Percentiles rank a stretch among this genome's conserved stretches.
Conservation (phyloP, 495 filamentous ascomycete genomes). For the Immersiella caudata region DNA sequence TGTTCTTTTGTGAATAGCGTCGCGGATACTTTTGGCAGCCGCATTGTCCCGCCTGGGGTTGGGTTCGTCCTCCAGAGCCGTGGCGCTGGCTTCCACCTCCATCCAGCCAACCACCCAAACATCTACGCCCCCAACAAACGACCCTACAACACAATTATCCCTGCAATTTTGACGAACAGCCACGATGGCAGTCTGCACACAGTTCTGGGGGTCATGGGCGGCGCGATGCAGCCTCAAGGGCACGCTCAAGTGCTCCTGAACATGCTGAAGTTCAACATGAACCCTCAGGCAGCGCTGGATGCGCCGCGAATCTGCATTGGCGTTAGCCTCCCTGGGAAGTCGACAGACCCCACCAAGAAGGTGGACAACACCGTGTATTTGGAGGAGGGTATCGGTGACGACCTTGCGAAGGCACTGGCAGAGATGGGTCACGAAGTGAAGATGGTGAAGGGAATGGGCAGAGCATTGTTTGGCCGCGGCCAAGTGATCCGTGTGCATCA, state of each 20-base stretch:
- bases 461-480: slow-evolving; percentile 75
- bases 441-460: slow-evolving; percentile 61
- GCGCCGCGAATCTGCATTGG: slow-evolving; percentile 76
- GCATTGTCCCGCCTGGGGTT: slow-evolving; percentile 70
- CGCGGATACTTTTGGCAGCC: slow-evolving; percentile 75
- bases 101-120: slow-evolving; percentile 63
- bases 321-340: slow-evolving; percentile 53
- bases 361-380: slow-evolving; percentile 55
- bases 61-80: slow-evolving; percentile 85
- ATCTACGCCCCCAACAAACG: slow-evolving; percentile 69
- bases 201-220: slow-evolving; percentile 86
- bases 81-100: slow-evolving; percentile 70
- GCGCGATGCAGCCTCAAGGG: slow-evolving; percentile 90
- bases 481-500: slow-evolving; percentile 65
- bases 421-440: slow-evolving; percentile 67
- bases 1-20: slow-evolving; percentile 86
- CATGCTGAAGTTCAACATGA: slow-evolving; percentile 72
- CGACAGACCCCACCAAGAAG: slow-evolving; percentile 33
- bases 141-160: slow-evolving; percentile 89
- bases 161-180: slow-evolving; percentile 72
- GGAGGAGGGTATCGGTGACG: slow-evolving; percentile 71
- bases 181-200: slow-evolving; percentile 57
- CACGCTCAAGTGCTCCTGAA: slow-evolving; percentile 86
- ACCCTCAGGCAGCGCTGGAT: slow-evolving; percentile 80
- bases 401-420: slow-evolving; percentile 60